A percentile compares a stretch with the other conserved stretches of the same genome.
Evolutionary conservation across 345 rosid species (phyloP).

Genomic region (Cardiospermum halicacabum): DNA sequence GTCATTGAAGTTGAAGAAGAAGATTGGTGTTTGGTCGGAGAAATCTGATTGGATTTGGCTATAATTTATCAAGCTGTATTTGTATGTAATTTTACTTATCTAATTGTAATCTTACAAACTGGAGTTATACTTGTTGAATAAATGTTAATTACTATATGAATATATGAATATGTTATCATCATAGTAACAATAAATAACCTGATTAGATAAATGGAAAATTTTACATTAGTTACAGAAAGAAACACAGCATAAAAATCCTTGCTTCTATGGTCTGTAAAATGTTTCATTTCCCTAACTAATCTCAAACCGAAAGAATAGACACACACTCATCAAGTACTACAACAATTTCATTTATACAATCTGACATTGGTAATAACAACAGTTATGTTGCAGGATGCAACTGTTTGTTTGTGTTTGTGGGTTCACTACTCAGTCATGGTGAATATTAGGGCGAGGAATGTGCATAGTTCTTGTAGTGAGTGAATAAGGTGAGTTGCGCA

Average conservation of each 20-base stretch:
- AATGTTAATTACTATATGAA: background rate
- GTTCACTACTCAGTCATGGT: constrained; percentile 5
- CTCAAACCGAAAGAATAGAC: background rate
- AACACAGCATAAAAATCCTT: constrained; percentile 13
- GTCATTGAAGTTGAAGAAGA: constrained; percentile 43
- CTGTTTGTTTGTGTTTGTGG: background rate
- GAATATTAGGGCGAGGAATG: constrained; percentile 34
- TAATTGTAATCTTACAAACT: too few relatives aligned
- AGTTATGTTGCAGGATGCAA: background rate
- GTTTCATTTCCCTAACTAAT: background rate
- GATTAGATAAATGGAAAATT: background rate
- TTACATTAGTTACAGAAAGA: constrained; percentile 13
- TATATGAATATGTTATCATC: background rate
- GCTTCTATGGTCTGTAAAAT: constrained; percentile 2
- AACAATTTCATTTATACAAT: background rate
- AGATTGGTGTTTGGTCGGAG: constrained; percentile 53
- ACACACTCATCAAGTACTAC: background rate
- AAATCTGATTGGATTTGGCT: constrained; percentile 23
- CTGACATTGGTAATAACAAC: background rate
- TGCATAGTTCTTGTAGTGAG: constrained; percentile 16
- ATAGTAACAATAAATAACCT: too few relatives aligned
- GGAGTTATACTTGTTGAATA: background rate
- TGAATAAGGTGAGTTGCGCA: constrained; percentile 13
- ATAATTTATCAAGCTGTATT: too few relatives aligned
- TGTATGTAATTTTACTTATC: too few relatives aligned